phyloP scores from a whole-genome alignment of 2,329 filamentous ascomycete genomes.

The Ceratocystis colombiana region DNA sequence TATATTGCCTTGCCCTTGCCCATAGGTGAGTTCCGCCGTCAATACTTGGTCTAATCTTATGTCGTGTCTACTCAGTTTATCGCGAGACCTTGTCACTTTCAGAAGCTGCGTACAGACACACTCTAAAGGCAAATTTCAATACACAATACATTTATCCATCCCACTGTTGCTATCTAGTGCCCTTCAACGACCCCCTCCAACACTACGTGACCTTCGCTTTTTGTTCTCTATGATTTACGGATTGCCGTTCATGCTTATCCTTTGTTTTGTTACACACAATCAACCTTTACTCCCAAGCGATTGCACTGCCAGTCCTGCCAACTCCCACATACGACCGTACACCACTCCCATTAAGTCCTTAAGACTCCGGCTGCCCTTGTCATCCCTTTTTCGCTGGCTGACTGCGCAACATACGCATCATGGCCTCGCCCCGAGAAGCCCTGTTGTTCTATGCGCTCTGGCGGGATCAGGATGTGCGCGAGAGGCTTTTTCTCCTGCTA shows the following conservation, averaged over 20 bases:
- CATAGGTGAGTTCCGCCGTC: neutral
- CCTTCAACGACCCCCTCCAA: neutral
- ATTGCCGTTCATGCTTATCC: slow-evolving; percentile 18
- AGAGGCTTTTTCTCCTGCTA: slow-evolving; percentile 42
- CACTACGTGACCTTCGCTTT: neutral
- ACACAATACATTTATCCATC: neutral
- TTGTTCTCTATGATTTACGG: slow-evolving; percentile 13
- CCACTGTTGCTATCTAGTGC: neutral
- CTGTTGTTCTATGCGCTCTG: slow-evolving; percentile 47
- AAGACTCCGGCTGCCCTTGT: slow-evolving; percentile 15
- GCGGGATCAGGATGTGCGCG: slow-evolving; percentile 42
- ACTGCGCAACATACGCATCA: slow-evolving; percentile 20
- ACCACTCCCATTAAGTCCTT: neutral
- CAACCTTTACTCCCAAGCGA: slow-evolving; percentile 2
- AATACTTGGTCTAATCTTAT: neutral
- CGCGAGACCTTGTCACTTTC: neutral
- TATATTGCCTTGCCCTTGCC: neutral
- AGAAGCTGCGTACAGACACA: slow-evolving; percentile 3
- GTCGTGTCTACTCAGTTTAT: neutral
- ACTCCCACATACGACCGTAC: neutral
- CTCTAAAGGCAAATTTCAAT: no score
- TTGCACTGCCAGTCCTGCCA: neutral
- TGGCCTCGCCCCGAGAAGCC: slow-evolving; percentile 28
- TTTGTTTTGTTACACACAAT: slow-evolving; percentile 17
- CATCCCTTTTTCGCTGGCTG: slow-evolving; percentile 23